phyloP scores from a whole-genome alignment of 1,139 yeast species.

The Meyerozyma smithsonii region DNA sequence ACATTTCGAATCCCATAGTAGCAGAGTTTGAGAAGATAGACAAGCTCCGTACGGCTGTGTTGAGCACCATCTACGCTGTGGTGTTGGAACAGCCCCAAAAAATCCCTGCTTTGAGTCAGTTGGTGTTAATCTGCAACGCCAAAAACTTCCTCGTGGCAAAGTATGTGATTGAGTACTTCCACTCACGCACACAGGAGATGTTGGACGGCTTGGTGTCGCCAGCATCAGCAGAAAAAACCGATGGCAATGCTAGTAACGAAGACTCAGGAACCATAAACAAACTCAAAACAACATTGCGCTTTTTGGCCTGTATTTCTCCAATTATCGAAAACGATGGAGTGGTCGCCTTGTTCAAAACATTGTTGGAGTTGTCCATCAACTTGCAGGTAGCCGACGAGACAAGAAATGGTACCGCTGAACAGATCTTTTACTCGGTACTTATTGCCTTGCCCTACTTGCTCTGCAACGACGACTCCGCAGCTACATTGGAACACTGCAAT shows the following conservation, averaged over 20 bases:
- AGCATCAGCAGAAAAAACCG: not conserved
- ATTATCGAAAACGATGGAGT: slow-evolving; percentile 53
- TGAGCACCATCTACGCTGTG: slow-evolving; percentile 64
- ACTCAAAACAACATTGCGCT: slow-evolving; percentile 65
- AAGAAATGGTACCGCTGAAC: slow-evolving; percentile 63
- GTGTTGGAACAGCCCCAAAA: slow-evolving; percentile 90
- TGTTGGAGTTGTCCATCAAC: slow-evolving; percentile 53
- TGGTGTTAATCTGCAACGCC: slow-evolving; percentile 65
- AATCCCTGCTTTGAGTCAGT: slow-evolving; percentile 63
- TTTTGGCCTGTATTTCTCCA: slow-evolving; percentile 62
- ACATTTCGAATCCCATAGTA: slow-evolving; percentile 60
- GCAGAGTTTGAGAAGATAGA: slow-evolving; percentile 68
- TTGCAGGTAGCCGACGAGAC: slow-evolving; percentile 38
- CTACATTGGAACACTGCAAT: slow-evolving; percentile 32
- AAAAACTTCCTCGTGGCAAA: slow-evolving; percentile 66
- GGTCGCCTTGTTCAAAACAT: slow-evolving; percentile 45
- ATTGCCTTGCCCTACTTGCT: slow-evolving; percentile 67
- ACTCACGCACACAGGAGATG: slow-evolving; percentile 53
- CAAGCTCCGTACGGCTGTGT: slow-evolving; percentile 53
- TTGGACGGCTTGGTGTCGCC: slow-evolving; percentile 25
- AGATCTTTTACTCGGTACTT: slow-evolving; percentile 59
- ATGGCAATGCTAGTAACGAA: slow-evolving; percentile 11
- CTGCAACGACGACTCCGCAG: slow-evolving; percentile 37
- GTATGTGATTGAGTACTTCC: slow-evolving; percentile 65
- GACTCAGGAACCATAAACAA: slow-evolving; percentile 70